Conservation (phyloP, 2,329 filamentous ascomycete genomes). For the Trichoderma afroharzianum region DNA sequence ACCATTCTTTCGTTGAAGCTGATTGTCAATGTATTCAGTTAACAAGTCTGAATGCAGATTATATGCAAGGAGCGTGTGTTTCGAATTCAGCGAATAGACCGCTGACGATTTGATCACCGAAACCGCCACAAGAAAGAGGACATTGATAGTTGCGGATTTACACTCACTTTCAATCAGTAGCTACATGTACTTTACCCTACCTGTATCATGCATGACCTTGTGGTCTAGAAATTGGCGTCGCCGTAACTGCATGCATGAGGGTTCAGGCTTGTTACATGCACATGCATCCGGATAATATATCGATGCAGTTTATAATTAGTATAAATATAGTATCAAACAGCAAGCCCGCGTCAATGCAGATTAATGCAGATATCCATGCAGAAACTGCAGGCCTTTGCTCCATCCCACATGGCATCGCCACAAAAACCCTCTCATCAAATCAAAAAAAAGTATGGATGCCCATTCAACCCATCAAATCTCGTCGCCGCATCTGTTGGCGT, state of each 20-base stretch:
- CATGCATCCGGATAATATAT: background rate
- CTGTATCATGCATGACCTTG: background rate
- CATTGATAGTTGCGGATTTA: background rate
- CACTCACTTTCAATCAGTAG: background rate
- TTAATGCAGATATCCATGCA: background rate
- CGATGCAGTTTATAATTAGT: background rate
- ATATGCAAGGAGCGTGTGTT: background rate
- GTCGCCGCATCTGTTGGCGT: slow-evolving; percentile 2
- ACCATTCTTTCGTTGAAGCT: background rate
- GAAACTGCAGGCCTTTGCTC: background rate
- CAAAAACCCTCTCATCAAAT: background rate
- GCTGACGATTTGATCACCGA: background rate
- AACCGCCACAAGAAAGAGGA: background rate
- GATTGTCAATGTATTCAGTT: background rate
- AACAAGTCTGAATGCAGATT: background rate
- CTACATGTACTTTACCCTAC: background rate
- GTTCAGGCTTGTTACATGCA: background rate
- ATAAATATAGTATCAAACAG: background rate
- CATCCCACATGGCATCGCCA: background rate
- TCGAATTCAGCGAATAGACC: background rate
- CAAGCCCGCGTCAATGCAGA: background rate
- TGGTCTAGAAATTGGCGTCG: background rate
- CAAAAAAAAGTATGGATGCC: background rate
- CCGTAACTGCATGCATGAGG: background rate
- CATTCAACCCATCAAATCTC: background rate